Percentiles rank a stretch among this genome's conserved stretches.
Conservation (phyloP, 306 rosid species). For the Castanea sativa region DNA sequence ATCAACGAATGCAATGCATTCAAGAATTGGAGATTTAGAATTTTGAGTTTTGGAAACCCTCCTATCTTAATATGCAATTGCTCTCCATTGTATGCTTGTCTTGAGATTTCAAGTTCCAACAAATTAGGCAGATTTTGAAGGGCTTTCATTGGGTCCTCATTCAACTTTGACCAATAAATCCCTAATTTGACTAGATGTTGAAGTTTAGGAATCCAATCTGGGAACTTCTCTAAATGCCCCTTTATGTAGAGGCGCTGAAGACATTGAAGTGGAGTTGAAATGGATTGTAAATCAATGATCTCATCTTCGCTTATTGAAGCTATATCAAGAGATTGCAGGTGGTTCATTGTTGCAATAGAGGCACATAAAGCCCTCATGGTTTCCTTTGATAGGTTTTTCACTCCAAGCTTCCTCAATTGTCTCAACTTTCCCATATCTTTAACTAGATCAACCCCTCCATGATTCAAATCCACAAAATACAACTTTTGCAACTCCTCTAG, state of each 20-base stretch:
- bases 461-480: background rate
- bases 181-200: background rate
- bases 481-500: background rate
- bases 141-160: background rate
- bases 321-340: background rate
- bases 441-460: background rate
- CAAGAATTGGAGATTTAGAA: background rate
- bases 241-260: background rate
- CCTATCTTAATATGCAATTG: background rate
- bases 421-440: background rate
- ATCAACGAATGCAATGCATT: background rate
- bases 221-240: conserved; percentile 2
- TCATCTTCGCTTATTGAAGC: background rate
- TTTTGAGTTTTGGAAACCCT: background rate
- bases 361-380: background rate
- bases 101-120: background rate
- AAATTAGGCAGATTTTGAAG: background rate
- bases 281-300: background rate
- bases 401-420: background rate
- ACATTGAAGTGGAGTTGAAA: background rate
- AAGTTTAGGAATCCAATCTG: conserved; percentile 9
- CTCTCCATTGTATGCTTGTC: conserved; percentile 3
- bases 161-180: background rate
- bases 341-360: background rate
- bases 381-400: background rate